Evolutionary conservation across 306 rosid genomes (phyloP).

Genomic region (Biancaea sappan): DNA sequence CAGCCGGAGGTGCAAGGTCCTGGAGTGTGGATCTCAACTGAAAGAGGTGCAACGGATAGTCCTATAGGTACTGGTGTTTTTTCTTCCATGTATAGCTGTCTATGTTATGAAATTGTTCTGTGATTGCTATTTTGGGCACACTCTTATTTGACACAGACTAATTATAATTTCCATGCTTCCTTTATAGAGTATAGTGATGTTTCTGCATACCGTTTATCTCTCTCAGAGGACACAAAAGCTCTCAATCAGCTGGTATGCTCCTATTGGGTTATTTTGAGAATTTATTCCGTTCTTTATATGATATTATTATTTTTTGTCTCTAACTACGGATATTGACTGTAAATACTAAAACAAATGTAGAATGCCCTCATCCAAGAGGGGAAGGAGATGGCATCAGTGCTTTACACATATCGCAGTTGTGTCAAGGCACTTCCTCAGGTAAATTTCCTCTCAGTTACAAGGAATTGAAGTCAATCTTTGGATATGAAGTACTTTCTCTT

Average conservation of each 20-base stretch:
- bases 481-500: neutral
- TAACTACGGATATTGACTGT: constrained; percentile 16
- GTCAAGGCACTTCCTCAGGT: constrained; percentile 99
- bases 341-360: constrained; percentile 49
- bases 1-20: constrained; percentile 97
- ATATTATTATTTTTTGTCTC: neutral
- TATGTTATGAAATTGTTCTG: neutral
- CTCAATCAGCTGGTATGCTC: constrained; percentile 86
- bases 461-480: constrained; percentile 13
- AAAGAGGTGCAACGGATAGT: constrained; percentile 85
- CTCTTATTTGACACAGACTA: constrained; percentile 17
- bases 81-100: constrained; percentile 5
- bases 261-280: constrained; percentile 21
- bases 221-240: constrained; percentile 98
- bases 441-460: constrained; percentile 28
- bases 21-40: constrained; percentile 86
- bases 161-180: neutral
- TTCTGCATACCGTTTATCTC: constrained; percentile 85
- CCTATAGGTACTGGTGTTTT: constrained; percentile 64
- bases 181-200: constrained; percentile 89
- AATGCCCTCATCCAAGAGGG: constrained; percentile 85
- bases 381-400: constrained; percentile 94
- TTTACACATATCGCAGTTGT: constrained; percentile 95
- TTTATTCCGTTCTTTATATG: neutral
- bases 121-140: constrained; percentile 6